phyloP scores from a whole-genome alignment of 208 protist species.

The Leishmania lainsoni region DNA sequence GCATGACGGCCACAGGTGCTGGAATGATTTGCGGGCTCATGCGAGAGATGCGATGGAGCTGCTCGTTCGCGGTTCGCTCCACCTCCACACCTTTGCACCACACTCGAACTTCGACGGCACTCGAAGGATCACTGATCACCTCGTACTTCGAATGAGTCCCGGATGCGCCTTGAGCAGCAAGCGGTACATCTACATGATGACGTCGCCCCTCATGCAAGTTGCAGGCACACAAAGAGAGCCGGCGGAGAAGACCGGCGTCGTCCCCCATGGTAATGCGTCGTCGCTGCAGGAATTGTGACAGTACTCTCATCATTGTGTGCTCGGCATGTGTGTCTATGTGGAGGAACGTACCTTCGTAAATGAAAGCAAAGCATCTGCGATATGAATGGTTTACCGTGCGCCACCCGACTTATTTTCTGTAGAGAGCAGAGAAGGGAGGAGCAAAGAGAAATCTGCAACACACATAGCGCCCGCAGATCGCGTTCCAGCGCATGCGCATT shows the following conservation, averaged over 20 bases:
- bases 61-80: conserved; percentile 53
- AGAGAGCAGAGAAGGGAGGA: neutral
- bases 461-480: neutral
- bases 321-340: too few relatives aligned
- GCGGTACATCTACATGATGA: neutral
- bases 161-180: neutral
- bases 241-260: neutral
- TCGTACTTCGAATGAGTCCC: conserved; percentile 14
- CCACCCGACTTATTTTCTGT: neutral
- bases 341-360: neutral
- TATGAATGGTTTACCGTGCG: neutral
- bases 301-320: neutral
- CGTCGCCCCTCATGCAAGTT: neutral
- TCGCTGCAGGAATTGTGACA: neutral
- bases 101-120: conserved; percentile 51
- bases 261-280: neutral
- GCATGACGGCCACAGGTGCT: conserved; percentile 85
- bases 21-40: conserved; percentile 58
- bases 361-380: neutral
- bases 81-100: conserved; percentile 73
- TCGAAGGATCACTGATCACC: conserved; percentile 33
- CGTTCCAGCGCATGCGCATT: neutral
- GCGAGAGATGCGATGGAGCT: conserved; percentile 55
- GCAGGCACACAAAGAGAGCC: neutral
- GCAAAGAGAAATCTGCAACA: neutral